Base-by-base conservation (phyloP, 257 asterid species). In the Leonotis leonurus region DNA sequence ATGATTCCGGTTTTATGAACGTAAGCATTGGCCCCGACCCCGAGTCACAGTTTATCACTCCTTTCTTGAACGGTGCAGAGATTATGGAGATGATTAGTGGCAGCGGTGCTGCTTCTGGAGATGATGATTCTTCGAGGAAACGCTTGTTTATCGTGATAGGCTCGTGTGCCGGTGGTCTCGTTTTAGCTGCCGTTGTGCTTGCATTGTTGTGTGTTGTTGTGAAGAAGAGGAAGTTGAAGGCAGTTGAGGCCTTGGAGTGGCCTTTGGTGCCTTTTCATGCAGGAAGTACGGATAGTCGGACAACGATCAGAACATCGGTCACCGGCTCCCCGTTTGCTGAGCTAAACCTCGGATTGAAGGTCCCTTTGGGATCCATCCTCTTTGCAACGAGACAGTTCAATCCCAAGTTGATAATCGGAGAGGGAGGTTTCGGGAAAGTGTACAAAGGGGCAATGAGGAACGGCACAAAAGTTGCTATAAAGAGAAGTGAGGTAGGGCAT, bases 391-490 rank as follows among this genome's bases (percentile, higher is more conserved):
- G 74, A 1, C 49, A 73, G 0, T 84, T 84, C 8, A 62, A 81
- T 32, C 3, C 73, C 1, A 72, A 56, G 3, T 24, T 70, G 65
- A 55, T 78, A 50, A 74, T 85, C 5, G 94, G 94, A 7, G 69
- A 75, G 22, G 94, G 94, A 12, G 94, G 94, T 6, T 85, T 85
- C 29, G 94, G 94, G 52, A 79, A 77, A 54, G 92, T 85, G 32
- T 85, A 85, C 68, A 76, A 73, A 41, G 93, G 87, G 26, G 62
- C 18, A 21, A 53, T 80, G 11, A 70, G 71, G 24, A 69, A 72
- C n/a, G 86, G 84, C 5, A 72, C 62, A 1, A 83, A 75, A 62
- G 81, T 85, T 14, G 94, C 94, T 0, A 78, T 85, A 3, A 85
- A 85, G 54, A 70, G 94, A 71, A 73, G 90, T n/a, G 80, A 80